phyloP scores from a whole-genome alignment of 78 protist species.

The Dictyostelium purpureum region DNA sequence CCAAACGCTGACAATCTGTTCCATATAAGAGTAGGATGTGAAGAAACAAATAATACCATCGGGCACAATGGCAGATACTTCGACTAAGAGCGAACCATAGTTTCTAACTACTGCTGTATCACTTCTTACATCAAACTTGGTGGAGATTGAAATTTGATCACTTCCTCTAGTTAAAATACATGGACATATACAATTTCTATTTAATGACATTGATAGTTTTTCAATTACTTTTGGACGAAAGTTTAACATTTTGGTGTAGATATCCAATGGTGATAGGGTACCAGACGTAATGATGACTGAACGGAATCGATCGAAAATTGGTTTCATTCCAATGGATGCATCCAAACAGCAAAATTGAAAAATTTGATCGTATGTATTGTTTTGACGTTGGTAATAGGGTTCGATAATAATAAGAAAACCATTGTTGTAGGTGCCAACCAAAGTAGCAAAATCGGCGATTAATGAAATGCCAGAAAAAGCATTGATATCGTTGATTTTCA shows the following conservation, averaged over 20 bases:
- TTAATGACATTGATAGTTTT: constrained; percentile 80
- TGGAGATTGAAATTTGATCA: constrained; percentile 84
- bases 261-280: constrained; percentile 98
- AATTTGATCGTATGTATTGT: constrained; percentile 73
- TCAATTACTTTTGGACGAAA: constrained; percentile 88
- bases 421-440: constrained; percentile 91
- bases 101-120: constrained; percentile 90
- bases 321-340: constrained; percentile 95
- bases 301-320: constrained; percentile 89
- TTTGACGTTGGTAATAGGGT: constrained; percentile 82
- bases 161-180: constrained; percentile 85
- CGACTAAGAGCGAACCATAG: constrained; percentile 91
- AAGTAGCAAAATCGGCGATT: constrained; percentile 92
- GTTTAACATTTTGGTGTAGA: constrained; percentile 94
- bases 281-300: constrained; percentile 90
- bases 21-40: constrained; percentile 96
- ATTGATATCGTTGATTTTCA: constrained; percentile 88
- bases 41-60: constrained; percentile 99
- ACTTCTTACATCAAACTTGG: constrained; percentile 76
- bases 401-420: constrained; percentile 94
- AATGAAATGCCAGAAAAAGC: constrained; percentile 84
- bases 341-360: constrained; percentile 94
- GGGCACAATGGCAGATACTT: constrained; percentile 90
- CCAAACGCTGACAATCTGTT: constrained; percentile 91
- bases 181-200: constrained; percentile 85